Evolutionary conservation across 2,329 filamentous ascomycete genomes (phyloP).

Genomic region (Sporothrix dimorphospora): DNA sequence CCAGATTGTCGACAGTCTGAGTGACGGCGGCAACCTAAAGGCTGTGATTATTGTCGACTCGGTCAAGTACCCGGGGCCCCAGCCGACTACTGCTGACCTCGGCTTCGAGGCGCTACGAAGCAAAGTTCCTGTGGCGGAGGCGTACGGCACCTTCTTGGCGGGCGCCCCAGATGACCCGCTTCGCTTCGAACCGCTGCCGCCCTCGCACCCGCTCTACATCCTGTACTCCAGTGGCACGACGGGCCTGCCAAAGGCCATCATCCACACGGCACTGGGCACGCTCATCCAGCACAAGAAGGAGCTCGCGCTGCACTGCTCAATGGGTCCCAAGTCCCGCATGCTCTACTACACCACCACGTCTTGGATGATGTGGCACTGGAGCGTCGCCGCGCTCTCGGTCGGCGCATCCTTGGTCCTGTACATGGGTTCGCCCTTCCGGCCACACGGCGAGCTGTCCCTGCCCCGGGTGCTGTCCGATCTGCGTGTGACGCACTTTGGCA

Average conservation of each 20-base stretch:
- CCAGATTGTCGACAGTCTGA: slow-evolving; percentile 72
- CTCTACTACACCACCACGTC: slow-evolving; percentile 95
- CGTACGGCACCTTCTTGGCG: slow-evolving; percentile 52
- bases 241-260: slow-evolving; percentile 84
- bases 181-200: slow-evolving; percentile 74
- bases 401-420: slow-evolving; percentile 86
- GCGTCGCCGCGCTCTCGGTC: slow-evolving; percentile 79
- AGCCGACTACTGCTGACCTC: slow-evolving; percentile 40
- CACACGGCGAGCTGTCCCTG: slow-evolving; percentile 78
- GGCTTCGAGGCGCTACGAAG: slow-evolving; percentile 48
- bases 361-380: slow-evolving; percentile 99
- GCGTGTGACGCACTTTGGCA: slow-evolving; percentile 89
- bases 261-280: slow-evolving; percentile 88
- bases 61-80: slow-evolving; percentile 32
- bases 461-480: slow-evolving; percentile 79
- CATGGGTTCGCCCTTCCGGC: slow-evolving; percentile 87
- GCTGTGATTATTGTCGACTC: slow-evolving; percentile 77
- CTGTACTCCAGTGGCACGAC: slow-evolving; percentile 94
- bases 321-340: slow-evolving; percentile 71
- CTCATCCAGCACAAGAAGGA: slow-evolving; percentile 98
- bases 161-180: slow-evolving; percentile 51
- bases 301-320: slow-evolving; percentile 82
- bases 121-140: slow-evolving; percentile 47
- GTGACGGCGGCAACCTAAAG: slow-evolving; percentile 61
- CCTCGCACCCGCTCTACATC: slow-evolving; percentile 90